phyloP scores from a whole-genome alignment of 192 early-diverging fungal species.

The Mortierella claussenii region DNA sequence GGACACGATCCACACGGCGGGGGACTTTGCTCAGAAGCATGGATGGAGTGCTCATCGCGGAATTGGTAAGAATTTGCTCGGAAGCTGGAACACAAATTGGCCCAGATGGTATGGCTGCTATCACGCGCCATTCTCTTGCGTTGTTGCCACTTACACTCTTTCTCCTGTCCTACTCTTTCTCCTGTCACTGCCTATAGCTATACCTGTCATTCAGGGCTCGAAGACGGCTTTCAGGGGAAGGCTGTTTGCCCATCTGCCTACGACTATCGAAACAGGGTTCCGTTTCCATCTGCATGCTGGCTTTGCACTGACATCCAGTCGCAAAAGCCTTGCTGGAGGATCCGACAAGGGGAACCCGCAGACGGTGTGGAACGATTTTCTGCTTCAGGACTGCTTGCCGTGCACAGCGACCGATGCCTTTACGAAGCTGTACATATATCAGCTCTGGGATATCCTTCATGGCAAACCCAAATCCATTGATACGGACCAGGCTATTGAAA shows the following conservation, averaged over 20 bases:
- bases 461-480: not conserved
- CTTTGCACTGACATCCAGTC: conserved; percentile 44
- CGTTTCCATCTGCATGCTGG: conserved; percentile 52
- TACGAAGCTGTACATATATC: not conserved
- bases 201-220: too few species aligned
- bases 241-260: conserved; percentile 45
- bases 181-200: too few species aligned
- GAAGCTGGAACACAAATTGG: too few species aligned
- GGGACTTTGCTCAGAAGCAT: not conserved
- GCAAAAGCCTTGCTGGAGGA: conserved; percentile 21
- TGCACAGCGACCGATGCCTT: not conserved
- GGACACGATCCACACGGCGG: not conserved
- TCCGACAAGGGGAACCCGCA: not conserved
- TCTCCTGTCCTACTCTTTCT: too few species aligned
- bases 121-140: too few species aligned
- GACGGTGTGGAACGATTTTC: conserved; percentile 10
- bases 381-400: conserved; percentile 9
- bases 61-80: conserved; percentile 8
- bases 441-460: not conserved
- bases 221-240: too few species aligned
- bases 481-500: not conserved
- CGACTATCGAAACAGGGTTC: conserved; percentile 31
- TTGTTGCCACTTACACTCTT: too few species aligned
- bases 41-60: conserved; percentile 27
- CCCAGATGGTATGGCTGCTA: too few species aligned